These are phyloP conservation scores for Collybia mongolica DNA, from an alignment of 768 basidiomycete species.

Conservation along the genomic window DNA sequence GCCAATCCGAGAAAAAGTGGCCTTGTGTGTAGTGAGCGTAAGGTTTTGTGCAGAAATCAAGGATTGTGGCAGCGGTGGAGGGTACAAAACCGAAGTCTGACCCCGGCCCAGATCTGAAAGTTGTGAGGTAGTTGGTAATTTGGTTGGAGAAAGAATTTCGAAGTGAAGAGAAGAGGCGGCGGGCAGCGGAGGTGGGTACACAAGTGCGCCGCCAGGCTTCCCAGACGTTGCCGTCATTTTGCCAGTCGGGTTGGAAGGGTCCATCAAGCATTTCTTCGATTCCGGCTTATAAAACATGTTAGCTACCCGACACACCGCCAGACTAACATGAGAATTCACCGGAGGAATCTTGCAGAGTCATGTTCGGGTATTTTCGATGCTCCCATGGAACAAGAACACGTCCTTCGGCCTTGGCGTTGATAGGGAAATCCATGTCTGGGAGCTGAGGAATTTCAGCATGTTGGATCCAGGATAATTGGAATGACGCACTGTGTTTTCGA, in stretches of 20 bases:
- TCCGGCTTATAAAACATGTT: conserved; percentile 33
- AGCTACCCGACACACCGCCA: conserved; percentile 11
- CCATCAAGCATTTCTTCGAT: conserved; percentile 58
- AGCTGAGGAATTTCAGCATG: conserved; percentile 43
- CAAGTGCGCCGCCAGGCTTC: conserved; percentile 95
- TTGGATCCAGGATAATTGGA: neutral
- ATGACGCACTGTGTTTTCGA: conserved; percentile 54
- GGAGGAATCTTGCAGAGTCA: conserved; percentile 52
- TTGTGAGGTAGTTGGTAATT: conserved; percentile 23
- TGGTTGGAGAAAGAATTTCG: conserved; percentile 44
- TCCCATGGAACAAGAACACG: conserved; percentile 95
- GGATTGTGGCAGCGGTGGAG: conserved; percentile 52
- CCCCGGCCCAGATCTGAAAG: conserved; percentile 28
- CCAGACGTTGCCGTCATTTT: conserved; percentile 83
- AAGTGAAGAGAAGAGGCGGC: conserved; percentile 79
- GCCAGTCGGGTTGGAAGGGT: conserved; percentile 82
- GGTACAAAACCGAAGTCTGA: conserved; percentile 65
- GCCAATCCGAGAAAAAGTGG: conserved; percentile 97
- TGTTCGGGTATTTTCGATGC: conserved; percentile 68
- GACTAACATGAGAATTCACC: conserved; percentile 19
- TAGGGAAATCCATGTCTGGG: conserved; percentile 92
- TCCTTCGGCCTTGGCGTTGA: conserved; percentile 93
- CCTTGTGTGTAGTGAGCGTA: conserved; percentile 88
- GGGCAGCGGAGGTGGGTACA: conserved; percentile 70
- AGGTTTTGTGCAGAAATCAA: conserved; percentile 80